phyloP scores from a whole-genome alignment of 768 basidiomycete species.

The Hypholoma fasciculare region DNA sequence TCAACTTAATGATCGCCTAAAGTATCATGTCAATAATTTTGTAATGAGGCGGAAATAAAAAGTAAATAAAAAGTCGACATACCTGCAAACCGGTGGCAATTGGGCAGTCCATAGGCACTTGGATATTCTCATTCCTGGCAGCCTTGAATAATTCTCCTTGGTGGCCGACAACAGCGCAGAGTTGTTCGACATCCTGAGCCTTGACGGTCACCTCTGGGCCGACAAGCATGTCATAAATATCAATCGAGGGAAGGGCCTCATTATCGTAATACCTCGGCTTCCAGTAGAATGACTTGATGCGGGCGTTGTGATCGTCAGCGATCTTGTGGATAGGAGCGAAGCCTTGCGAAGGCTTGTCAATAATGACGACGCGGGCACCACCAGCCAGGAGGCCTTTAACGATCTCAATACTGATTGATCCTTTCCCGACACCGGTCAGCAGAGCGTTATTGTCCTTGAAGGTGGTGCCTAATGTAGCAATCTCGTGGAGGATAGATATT shows the following conservation, averaged over 20 bases:
- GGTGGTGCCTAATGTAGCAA: constrained; percentile 96
- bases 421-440: constrained; percentile 96
- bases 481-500: constrained; percentile 96
- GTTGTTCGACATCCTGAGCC: constrained; percentile 75
- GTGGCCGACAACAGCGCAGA: constrained; percentile 93
- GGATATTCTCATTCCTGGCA: constrained; percentile 63
- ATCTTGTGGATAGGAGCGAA: constrained; percentile 94
- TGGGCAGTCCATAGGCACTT: constrained; percentile 98
- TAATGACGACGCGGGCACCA: constrained; percentile 91
- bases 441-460: constrained; percentile 99
- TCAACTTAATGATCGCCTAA: constrained; percentile 98
- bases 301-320: constrained; percentile 75
- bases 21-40: constrained; percentile 3
- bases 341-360: constrained; percentile 85
- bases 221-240: constrained; percentile 78
- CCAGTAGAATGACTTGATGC: constrained; percentile 99
- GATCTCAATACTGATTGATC: constrained; percentile 97
- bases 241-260: constrained; percentile 70
- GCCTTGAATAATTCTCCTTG: constrained; percentile 89
- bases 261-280: constrained; percentile 95
- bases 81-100: constrained; percentile 99
- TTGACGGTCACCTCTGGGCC: constrained; percentile 86
- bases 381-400: constrained; percentile 96
- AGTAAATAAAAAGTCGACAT: constrained; percentile 25
- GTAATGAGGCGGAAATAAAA: neutral